A percentile compares a stretch with the other conserved stretches of the same genome.
phyloP scores from a whole-genome alignment of 2,329 filamentous ascomycete genomes.

The Beauveria scarabaeidicola region DNA sequence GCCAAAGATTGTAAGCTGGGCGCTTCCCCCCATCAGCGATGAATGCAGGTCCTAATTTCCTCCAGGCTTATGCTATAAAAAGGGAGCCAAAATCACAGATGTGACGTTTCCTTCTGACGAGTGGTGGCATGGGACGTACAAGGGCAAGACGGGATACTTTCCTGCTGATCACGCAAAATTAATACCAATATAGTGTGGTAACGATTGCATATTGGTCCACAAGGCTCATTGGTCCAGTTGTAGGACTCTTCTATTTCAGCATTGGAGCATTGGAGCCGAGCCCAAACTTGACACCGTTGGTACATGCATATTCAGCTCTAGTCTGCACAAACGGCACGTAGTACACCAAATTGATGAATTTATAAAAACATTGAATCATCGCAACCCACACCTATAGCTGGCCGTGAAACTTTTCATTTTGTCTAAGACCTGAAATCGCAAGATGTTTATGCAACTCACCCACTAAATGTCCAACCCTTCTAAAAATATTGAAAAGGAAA shows the following conservation, averaged over 20 bases:
- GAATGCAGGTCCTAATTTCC: not conserved
- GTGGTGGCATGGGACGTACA: slow-evolving; percentile 8
- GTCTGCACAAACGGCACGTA: not conserved
- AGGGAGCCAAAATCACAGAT: not conserved
- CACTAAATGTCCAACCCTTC: not conserved
- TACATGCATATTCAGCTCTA: not conserved
- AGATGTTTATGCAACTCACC: not conserved
- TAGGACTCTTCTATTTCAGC: not conserved
- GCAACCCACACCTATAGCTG: not conserved
- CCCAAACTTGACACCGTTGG: not conserved
- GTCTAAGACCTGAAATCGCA: not conserved
- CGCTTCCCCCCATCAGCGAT: not conserved
- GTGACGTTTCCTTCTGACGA: not conserved
- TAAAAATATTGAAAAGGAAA: not conserved
- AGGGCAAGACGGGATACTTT: slow-evolving; percentile 3
- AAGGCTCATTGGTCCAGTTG: not conserved
- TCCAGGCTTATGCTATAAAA: not conserved
- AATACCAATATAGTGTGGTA: not conserved
- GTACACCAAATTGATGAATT: not conserved
- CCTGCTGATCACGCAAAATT: not conserved
- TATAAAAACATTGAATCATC: slow-evolving; percentile 9
- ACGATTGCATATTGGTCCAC: no score
- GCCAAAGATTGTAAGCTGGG: slow-evolving; percentile 4
- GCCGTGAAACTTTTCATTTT: slow-evolving; percentile 1
- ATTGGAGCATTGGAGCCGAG: not conserved